phyloP scores from a whole-genome alignment of 106 monocot species.

The Dendrobium huoshanense region DNA sequence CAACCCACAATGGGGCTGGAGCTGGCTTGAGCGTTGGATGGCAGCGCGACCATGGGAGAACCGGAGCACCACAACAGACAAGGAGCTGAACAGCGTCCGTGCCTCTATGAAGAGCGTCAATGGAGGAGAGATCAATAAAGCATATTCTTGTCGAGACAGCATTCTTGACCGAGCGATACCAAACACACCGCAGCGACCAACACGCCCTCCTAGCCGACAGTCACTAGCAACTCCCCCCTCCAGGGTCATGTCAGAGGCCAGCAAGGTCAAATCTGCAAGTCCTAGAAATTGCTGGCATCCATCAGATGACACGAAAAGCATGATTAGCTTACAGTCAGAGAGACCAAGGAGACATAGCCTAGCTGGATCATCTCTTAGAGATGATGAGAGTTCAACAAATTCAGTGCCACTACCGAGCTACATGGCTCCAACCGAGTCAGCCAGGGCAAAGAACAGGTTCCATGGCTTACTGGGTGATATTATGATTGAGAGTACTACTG shows the following conservation, averaged over 20 bases:
- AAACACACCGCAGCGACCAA: constrained; percentile 15
- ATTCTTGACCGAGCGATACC: constrained; percentile 18
- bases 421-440: constrained; percentile 87
- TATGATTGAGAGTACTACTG: constrained; percentile 18
- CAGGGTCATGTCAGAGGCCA: constrained; percentile 20
- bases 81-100: constrained; percentile 33
- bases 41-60: constrained; percentile 84
- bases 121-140: constrained; percentile 47
- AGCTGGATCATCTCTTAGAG: constrained; percentile 49
- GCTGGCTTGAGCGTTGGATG: constrained; percentile 99
- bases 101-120: constrained; percentile 30
- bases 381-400: constrained; percentile 75
- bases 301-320: constrained; percentile 51
- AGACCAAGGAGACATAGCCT: constrained; percentile 61
- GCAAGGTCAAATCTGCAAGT: constrained; percentile 35
- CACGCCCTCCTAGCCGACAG: constrained; percentile 21
- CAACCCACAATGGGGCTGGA: constrained; percentile 98
- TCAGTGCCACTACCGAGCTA: constrained; percentile 75
- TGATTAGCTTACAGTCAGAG: constrained; percentile 59
- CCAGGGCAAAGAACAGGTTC: constrained; percentile 57
- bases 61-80: constrained; percentile 39
- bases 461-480: constrained; percentile 30
- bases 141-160: constrained; percentile 42
- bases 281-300: constrained; percentile 19
- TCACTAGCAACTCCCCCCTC: constrained; percentile 36